Evolutionary conservation across 805 yeast genomes (phyloP).

Genomic region (Nakazawaea pomicola): DNA sequence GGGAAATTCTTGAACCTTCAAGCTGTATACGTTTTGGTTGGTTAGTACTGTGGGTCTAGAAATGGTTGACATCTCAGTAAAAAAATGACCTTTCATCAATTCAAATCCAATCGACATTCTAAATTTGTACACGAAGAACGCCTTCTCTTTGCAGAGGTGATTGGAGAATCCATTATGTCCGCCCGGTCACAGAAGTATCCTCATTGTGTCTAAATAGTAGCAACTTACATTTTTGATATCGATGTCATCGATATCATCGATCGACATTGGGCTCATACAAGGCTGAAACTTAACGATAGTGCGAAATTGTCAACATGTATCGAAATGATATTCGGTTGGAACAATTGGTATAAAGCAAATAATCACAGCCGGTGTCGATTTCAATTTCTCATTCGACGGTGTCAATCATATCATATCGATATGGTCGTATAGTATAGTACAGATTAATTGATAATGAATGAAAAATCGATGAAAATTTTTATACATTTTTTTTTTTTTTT

Average conservation of each 20-base stretch:
- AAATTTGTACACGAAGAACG: conserved; percentile 47
- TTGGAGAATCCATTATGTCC: conserved; percentile 34
- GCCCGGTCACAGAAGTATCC: conserved; percentile 41
- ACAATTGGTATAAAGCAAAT: conserved; percentile 52
- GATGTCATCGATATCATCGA: too few relatives aligned
- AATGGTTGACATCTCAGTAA: too few relatives aligned
- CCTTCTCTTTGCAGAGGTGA: conserved; percentile 41
- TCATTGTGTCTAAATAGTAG: too few relatives aligned
- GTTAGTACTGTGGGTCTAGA: too few relatives aligned
- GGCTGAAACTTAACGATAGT: conserved; percentile 59
- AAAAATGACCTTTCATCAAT: conserved; percentile 45
- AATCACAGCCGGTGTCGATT: conserved; percentile 34
- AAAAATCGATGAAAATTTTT: neutral
- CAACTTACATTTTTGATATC: too few relatives aligned
- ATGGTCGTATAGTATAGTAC: too few relatives aligned
- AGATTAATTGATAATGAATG: neutral
- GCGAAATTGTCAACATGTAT: conserved; percentile 48
- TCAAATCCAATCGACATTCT: conserved; percentile 37
- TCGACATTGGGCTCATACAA: conserved; percentile 41
- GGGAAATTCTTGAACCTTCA: conserved; percentile 8
- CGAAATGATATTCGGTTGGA: conserved; percentile 45
- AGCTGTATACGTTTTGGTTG: too few relatives aligned
- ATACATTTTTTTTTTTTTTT: neutral
- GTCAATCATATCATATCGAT: neutral
- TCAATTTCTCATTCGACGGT: neutral